Evolutionary conservation across 805 yeast species (phyloP).

Genomic region (Cyberlindnera americana): DNA sequence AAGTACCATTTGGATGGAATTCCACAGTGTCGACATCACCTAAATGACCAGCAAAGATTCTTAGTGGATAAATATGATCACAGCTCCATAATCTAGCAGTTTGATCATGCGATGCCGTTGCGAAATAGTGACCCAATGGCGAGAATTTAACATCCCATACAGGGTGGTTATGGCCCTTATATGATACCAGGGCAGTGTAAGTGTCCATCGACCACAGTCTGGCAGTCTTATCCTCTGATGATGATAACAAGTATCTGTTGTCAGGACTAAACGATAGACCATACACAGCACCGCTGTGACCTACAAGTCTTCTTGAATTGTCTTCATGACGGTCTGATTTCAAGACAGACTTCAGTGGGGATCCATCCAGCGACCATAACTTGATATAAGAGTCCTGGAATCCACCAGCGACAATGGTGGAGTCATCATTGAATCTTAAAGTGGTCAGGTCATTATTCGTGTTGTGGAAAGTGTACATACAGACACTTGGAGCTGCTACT

Average conservation of each 20-base stretch:
- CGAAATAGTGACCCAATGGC: conserved; percentile 95
- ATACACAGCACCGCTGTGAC: conserved; percentile 94
- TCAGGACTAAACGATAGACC: conserved; percentile 91
- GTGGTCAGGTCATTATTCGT: conserved; percentile 87
- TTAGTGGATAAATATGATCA: conserved; percentile 92
- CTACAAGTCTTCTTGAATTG: conserved; percentile 54
- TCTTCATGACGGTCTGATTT: conserved; percentile 50
- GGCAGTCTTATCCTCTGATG: conserved; percentile 90
- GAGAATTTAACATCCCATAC: conserved; percentile 96
- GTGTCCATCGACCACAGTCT: conserved; percentile 94
- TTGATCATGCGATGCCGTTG: conserved; percentile 97
- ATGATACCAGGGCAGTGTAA: conserved; percentile 82
- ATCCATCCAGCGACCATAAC: conserved; percentile 91
- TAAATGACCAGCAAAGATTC: conserved; percentile 96
- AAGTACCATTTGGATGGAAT: conserved; percentile 95
- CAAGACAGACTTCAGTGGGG: conserved; percentile 63
- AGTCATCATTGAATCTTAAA: conserved; percentile 81
- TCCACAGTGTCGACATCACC: conserved; percentile 93
- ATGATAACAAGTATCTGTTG: conserved; percentile 70
- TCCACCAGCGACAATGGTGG: conserved; percentile 87
- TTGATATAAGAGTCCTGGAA: conserved; percentile 89
- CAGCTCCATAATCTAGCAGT: conserved; percentile 98
- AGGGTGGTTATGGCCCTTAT: conserved; percentile 94
- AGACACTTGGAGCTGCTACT: conserved; percentile 87
- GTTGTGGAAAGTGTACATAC: conserved; percentile 98